Evolutionary conservation across 495 filamentous ascomycete species (phyloP), one percentile per base, ranked within the genome.

Genomic region (Stereocaulon alpinum): DNA sequence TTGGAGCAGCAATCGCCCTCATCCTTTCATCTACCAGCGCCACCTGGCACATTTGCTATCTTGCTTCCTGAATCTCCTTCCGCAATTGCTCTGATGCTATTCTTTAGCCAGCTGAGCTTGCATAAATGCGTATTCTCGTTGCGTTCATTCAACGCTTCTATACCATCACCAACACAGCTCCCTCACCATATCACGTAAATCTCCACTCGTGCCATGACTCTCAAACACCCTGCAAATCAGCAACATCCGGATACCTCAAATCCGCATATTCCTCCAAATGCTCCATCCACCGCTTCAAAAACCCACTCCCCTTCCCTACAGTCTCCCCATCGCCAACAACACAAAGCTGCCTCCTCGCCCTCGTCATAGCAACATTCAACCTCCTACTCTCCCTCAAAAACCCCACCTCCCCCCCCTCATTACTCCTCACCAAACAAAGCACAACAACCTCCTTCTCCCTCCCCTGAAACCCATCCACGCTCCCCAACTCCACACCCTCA

Each of bases 391-490:
- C 93, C n/a, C 82, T 88, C 52, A 99, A 73, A 68, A 99, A 98
- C 15, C 93, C 93, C 12, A 95, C 90, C 71, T 96, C 91, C 29
- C 85, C 79, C 55, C 87, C 82, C 20, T 80, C 64, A 72, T 97
- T 97, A 71, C 91, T 96, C 63, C 93, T 78, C 41, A 99, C 93
- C 24, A 96, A 76, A 69, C 83, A 90, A 18, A 99, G 83, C 37
- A 99, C 81, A 41, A 99, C 86, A 3, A 87, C 93, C 69, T 99
- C 93, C 72, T 99, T 98, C 73, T 99, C 93, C 14, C 93, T 80
- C 41, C 93, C 93, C 69, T 99, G 93, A 69, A 99, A 99, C 7
- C 91, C 91, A 72, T 99, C 93, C 3, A 99, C 89, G 64, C 87
- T 95, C 29, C 93, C 93, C 18, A 97, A 73, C 69, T 99, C 93